A percentile compares a stretch with the other conserved stretches of the same genome.
These are phyloP conservation scores for Annona cherimola DNA, from an alignment of 164 flowering plant genomes.

Conservation along the genomic window DNA sequence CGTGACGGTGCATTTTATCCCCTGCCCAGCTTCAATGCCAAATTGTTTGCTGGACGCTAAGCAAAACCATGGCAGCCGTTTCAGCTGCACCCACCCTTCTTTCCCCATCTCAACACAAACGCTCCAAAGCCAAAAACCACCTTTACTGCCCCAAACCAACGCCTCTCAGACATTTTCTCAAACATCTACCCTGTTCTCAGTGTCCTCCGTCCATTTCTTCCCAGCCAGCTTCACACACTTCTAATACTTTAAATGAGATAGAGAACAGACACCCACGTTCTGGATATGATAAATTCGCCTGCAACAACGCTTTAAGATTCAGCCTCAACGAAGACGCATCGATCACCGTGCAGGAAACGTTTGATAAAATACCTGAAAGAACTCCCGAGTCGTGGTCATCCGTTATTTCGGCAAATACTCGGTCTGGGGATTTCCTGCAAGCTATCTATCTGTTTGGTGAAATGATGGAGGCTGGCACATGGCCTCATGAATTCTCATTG, in stretches of 20 bases:
- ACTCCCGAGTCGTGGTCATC: conserved; percentile 19
- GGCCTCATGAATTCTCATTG: conserved; percentile 18
- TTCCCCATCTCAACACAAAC: neutral
- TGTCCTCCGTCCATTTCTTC: neutral
- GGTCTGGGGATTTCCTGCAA: conserved; percentile 10
- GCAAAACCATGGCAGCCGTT: neutral
- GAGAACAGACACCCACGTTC: neutral
- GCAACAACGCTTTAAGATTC: conserved; percentile 1
- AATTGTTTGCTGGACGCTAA: neutral
- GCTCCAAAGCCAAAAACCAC: neutral
- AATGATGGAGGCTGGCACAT: conserved; percentile 18
- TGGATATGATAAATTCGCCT: neutral
- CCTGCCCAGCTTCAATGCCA: neutral
- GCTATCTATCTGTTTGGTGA: conserved; percentile 12
- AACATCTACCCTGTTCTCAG: neutral
- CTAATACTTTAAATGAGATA: neutral
- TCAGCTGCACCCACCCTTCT: neutral
- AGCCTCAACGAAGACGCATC: conserved; percentile 2
- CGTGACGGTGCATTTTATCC: neutral
- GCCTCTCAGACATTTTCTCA: conserved; percentile 1
- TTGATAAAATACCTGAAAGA: conserved; percentile 19
- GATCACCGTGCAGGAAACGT: conserved; percentile 15
- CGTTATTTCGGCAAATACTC: conserved; percentile 14
- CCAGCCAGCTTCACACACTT: neutral
- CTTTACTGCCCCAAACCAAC: neutral